Evolutionary conservation across 1,139 yeast genomes (phyloP).

Genomic region (Taphrina deformans): DNA sequence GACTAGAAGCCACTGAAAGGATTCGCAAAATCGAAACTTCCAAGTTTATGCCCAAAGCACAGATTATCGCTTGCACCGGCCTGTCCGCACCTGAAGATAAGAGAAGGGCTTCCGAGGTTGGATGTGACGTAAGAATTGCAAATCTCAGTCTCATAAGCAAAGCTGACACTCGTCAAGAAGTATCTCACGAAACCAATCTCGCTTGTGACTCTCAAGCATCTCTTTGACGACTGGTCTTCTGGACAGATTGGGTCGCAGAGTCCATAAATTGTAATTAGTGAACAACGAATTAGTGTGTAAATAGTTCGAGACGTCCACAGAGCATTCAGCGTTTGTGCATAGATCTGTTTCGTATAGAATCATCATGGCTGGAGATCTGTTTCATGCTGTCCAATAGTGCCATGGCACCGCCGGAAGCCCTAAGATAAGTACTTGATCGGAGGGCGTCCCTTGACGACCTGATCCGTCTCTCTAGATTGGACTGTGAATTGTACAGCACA

Average conservation of each 20-base stretch:
- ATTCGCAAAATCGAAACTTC: not conserved
- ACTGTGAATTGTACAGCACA: not conserved
- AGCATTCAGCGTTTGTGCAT: not conserved
- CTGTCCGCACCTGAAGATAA: conserved; percentile 4
- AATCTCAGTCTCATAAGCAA: not conserved
- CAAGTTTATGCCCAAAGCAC: not conserved
- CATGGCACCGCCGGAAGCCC: not conserved
- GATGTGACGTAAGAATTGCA: conserved; percentile 3
- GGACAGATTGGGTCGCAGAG: not conserved
- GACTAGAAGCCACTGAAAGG: not conserved
- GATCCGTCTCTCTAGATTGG: not conserved
- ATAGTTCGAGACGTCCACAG: not conserved
- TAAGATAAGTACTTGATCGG: not conserved
- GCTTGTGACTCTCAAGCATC: not conserved
- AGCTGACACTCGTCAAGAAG: not conserved
- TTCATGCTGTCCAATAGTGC: not conserved
- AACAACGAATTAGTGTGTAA: not conserved
- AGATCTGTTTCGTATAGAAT: not conserved
- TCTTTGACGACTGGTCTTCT: conserved; percentile 4
- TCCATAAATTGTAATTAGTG: not conserved
- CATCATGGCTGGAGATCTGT: not conserved
- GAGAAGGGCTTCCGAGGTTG: not conserved
- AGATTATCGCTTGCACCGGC: conserved; percentile 11
- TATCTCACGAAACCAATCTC: conserved; percentile 6
- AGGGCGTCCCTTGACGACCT: not conserved